A percentile compares a stretch with the other conserved stretches of the same genome.
Conservation (phyloP, 805 yeast genomes). For the Candida michaelii region DNA sequence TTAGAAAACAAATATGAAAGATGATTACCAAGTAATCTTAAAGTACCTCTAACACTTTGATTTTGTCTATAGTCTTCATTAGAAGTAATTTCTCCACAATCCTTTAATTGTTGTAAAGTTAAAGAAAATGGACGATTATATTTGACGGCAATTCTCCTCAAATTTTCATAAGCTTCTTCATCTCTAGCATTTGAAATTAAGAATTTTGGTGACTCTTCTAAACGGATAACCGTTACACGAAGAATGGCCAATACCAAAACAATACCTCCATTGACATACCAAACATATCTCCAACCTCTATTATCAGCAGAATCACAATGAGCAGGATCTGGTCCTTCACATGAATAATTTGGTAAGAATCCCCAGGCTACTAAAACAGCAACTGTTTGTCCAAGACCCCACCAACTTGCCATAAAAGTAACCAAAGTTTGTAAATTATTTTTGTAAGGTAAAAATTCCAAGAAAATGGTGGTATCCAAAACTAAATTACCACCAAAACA, state of each 20-base stretch:
- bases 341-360: slow-evolving; percentile 49
- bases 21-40: slow-evolving; percentile 31
- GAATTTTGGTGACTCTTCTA: slow-evolving; percentile 60
- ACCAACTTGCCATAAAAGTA: slow-evolving; percentile 51
- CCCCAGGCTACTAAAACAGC: slow-evolving; percentile 58
- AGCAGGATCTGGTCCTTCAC: slow-evolving; percentile 30
- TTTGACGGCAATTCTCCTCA: slow-evolving; percentile 47
- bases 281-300: slow-evolving; percentile 63
- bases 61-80: slow-evolving; percentile 21
- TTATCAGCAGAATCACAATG: slow-evolving; percentile 48
- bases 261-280: slow-evolving; percentile 49
- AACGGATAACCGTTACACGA: slow-evolving; percentile 30
- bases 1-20: slow-evolving; percentile 45
- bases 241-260: slow-evolving; percentile 40
- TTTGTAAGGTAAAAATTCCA: slow-evolving; percentile 43
- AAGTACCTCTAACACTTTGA: slow-evolving; percentile 20
- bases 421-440: slow-evolving; percentile 45
- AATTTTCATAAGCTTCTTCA: slow-evolving; percentile 44
- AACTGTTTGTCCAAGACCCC: slow-evolving; percentile 64
- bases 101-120: slow-evolving; percentile 46
- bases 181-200: slow-evolving; percentile 54
- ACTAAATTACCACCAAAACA: slow-evolving; percentile 56
- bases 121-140: slow-evolving; percentile 44
- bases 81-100: slow-evolving; percentile 39
- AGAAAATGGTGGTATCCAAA: slow-evolving; percentile 9